Base-by-base conservation (phyloP, 148 eudicot genomes). In the Camellia sinensis region DNA sequence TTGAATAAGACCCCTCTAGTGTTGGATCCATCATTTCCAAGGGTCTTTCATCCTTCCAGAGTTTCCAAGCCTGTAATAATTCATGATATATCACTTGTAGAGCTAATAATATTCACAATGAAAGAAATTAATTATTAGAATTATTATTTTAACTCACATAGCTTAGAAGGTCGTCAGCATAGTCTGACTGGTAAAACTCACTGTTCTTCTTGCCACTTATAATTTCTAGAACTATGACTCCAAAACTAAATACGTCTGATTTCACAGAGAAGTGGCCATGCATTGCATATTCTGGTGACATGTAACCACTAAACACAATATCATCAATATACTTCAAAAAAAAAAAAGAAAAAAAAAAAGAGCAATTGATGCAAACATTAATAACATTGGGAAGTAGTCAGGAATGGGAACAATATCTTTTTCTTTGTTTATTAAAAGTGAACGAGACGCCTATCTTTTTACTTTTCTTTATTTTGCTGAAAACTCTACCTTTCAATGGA, bases 201-300 rank as follows among this genome's bases (percentile, higher is more conserved):
- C 41, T 41, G 76, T 76, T 83, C 63, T 72, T 82, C 44, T 75
- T 80, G 43, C 92, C 94, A 45, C 84, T 82, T 14, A 88, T 60
- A 53, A 91, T 85, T 62, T 91, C 92, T 71, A 89, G 52, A 15
- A 91, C 62, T 14, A 88, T 46, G 6, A 89, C 83, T 2, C 92
- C 92, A 37, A 88, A 89, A 72, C 94, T 88, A 62, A 78, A 91
- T 12, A 89, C 89, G 77, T 89, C 92, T 0, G 92, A 88, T 56
- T 89, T 89, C 2, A 75, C 84, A 0, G 92, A 89, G 50, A 86
- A 88, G 8, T 71, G 41, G 14, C 92, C 92, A 3, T 82, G 83
- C 69, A 89, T 60, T 44, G 84, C 87, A 29, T 86, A 91, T 56
- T 91, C 90, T 6, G 90, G 92, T 17, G 91, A 78, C 85, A 88